Evolutionary conservation across 2,329 filamentous ascomycete species (phyloP).

Genomic region (Aspergillus transmontanensis): DNA sequence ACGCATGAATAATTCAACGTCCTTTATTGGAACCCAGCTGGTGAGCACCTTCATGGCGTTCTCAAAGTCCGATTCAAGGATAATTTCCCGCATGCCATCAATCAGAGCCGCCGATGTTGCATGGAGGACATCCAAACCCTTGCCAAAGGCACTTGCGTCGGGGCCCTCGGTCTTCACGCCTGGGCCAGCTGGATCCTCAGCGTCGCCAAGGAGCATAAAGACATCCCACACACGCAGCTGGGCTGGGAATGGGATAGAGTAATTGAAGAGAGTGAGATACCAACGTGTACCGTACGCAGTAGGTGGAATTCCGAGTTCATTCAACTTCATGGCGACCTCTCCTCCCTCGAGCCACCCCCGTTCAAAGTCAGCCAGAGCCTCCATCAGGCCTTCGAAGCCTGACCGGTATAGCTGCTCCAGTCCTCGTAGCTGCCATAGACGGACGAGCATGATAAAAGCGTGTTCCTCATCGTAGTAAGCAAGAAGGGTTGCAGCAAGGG

Average conservation of each 20-base stretch:
- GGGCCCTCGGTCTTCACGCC: conserved; percentile 21
- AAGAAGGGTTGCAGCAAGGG: conserved; percentile 84
- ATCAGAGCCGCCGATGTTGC: conserved; percentile 88
- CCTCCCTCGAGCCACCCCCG: conserved; percentile 76
- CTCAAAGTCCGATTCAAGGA: conserved; percentile 93
- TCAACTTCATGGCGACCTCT: conserved; percentile 77
- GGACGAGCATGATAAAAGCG: conserved; percentile 94
- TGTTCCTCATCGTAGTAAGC: conserved; percentile 97
- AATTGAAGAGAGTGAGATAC: conserved; percentile 97
- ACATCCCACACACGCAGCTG: conserved; percentile 97
- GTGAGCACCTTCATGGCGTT: conserved; percentile 97
- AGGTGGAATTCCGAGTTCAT: conserved; percentile 76
- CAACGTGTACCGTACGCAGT: conserved; percentile 95
- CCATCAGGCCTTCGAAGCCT: conserved; percentile 85
- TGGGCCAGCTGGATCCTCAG: conserved; percentile 47
- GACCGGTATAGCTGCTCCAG: conserved; percentile 80
- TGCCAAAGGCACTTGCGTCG: conserved; percentile 50
- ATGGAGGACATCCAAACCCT: conserved; percentile 83
- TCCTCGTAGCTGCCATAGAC: conserved; percentile 86
- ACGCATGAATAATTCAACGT: conserved; percentile 90
- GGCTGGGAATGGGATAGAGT: conserved; percentile 90
- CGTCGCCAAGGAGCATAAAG: conserved; percentile 89
- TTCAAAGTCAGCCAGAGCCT: conserved; percentile 82
- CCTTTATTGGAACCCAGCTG: conserved; percentile 89
- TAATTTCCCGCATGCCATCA: conserved; percentile 82